phyloP scores from a whole-genome alignment of 2,329 filamentous ascomycete genomes.

The Dactylellina cionopaga region DNA sequence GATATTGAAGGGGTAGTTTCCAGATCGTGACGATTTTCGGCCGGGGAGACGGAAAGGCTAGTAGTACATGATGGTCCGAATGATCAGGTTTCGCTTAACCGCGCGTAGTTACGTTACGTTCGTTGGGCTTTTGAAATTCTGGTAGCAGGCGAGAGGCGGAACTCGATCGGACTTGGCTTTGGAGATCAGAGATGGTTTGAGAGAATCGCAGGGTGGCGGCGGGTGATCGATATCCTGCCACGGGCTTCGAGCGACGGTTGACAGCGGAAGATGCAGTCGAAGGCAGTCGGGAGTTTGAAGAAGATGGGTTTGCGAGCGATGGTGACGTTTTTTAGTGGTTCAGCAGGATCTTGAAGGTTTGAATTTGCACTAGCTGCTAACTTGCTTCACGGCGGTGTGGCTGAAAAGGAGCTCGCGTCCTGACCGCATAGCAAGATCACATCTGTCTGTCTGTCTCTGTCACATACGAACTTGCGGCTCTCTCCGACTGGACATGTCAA shows the following conservation, averaged over 20 bases:
- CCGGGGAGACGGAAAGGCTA: conserved; percentile 36
- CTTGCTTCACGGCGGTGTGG: conserved; percentile 40
- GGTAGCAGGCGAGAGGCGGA: conserved; percentile 6
- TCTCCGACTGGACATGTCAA: conserved; percentile 1
- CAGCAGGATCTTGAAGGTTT: too few relatives aligned
- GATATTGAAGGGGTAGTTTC: conserved; percentile 13
- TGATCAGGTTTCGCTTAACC: conserved; percentile 49
- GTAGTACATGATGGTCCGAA: conserved; percentile 44
- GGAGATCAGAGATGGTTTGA: neutral
- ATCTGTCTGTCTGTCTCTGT: neutral
- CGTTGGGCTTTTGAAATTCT: conserved; percentile 2
- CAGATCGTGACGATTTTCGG: conserved; percentile 35
- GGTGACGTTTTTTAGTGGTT: too few relatives aligned
- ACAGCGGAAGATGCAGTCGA: conserved; percentile 12
- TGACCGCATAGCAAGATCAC: neutral
- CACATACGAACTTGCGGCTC: conserved; percentile 12
- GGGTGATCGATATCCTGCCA: too few relatives aligned
- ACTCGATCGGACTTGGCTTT: conserved; percentile 20
- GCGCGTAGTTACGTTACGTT: conserved; percentile 30
- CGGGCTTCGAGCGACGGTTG: neutral
- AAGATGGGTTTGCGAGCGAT: conserved; percentile 5
- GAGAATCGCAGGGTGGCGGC: neutral
- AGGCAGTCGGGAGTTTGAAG: conserved; percentile 23
- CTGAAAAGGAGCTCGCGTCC: conserved; percentile 51
- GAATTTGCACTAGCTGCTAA: too few relatives aligned